These are phyloP conservation scores for Verticillium longisporum DNA, from an alignment of 2,329 filamentous ascomycete genomes.

Conservation along the genomic window DNA sequence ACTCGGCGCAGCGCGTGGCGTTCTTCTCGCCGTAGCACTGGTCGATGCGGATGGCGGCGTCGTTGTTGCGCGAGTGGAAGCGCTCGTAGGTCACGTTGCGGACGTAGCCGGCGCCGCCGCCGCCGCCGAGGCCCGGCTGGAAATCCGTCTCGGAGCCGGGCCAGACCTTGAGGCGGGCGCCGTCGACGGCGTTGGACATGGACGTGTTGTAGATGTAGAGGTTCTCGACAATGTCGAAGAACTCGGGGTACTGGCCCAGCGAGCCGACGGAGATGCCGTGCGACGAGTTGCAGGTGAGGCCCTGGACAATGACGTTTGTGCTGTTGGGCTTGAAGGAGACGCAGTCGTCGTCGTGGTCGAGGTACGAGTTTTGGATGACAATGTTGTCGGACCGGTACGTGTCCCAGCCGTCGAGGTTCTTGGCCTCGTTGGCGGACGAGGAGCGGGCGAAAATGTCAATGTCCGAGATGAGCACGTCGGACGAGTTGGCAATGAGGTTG, in stretches of 20 bases:
- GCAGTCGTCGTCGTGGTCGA: conserved; percentile 63
- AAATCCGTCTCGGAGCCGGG: conserved; percentile 43
- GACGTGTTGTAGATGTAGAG: conserved; percentile 55
- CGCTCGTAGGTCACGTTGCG: conserved; percentile 56
- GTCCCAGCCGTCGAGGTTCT: conserved; percentile 63
- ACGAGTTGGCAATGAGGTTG: conserved; percentile 60
- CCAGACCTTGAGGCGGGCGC: conserved; percentile 67
- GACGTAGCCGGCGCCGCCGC: conserved; percentile 47
- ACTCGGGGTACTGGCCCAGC: conserved; percentile 57
- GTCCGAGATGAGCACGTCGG: conserved; percentile 55
- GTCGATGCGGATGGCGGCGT: conserved; percentile 54
- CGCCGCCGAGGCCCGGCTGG: conserved; percentile 53
- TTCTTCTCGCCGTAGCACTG: conserved; percentile 47
- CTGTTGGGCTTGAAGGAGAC: conserved; percentile 71
- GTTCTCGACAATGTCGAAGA: conserved; percentile 62
- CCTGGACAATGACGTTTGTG: conserved; percentile 61
- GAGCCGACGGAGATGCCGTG: conserved; percentile 70
- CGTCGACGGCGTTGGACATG: conserved; percentile 54
- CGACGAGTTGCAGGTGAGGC: conserved; percentile 60
- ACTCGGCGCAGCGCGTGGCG: conserved; percentile 3
- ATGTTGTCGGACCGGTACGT: conserved; percentile 57
- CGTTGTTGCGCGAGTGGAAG: conserved; percentile 49
- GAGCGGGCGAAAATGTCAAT: conserved; percentile 53
- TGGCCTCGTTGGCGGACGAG: conserved; percentile 44
- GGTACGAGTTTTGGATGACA: conserved; percentile 59